These are phyloP conservation scores for Sarocladium strictum DNA, from an alignment of 2,329 filamentous ascomycete genomes.

Conservation along the genomic window DNA sequence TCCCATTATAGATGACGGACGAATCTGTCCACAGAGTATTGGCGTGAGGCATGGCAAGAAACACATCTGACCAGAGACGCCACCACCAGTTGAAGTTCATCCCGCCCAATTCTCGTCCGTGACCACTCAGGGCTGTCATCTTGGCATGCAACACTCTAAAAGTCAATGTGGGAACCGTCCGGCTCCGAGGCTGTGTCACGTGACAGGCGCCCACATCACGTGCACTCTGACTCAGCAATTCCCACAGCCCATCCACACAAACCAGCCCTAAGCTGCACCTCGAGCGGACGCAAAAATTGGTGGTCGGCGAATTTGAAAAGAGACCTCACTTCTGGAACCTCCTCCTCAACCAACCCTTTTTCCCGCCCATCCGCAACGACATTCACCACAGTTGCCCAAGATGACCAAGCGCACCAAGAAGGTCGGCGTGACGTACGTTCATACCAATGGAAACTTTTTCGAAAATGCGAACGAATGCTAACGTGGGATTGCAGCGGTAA, in stretches of 20 bases:
- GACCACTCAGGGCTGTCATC: too few relatives aligned
- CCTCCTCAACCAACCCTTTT: slow-evolving; percentile 19
- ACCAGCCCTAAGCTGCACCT: slow-evolving; percentile 4
- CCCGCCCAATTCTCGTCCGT: neutral
- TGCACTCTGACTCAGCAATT: neutral
- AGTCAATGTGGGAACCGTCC: neutral
- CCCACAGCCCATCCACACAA: neutral
- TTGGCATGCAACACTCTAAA: neutral
- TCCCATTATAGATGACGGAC: neutral
- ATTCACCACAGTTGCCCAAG: slow-evolving; percentile 46
- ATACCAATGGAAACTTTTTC: neutral
- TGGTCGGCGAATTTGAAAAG: neutral
- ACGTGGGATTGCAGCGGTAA: slow-evolving; percentile 52
- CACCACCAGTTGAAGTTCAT: neutral
- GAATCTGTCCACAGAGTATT: neutral
- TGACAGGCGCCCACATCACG: neutral
- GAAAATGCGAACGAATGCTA: slow-evolving; percentile 20
- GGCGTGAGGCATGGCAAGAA: neutral
- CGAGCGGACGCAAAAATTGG: slow-evolving; percentile 7
- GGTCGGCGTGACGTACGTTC: slow-evolving; percentile 78
- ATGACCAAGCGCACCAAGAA: slow-evolving; percentile 96
- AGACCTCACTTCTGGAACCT: slow-evolving; percentile 11
- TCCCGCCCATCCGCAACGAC: slow-evolving; percentile 27
- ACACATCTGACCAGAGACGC: neutral
- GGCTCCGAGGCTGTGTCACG: neutral